A percentile compares a stretch with the other conserved stretches of the same genome.
Evolutionary conservation across 2,329 filamentous ascomycete genomes (phyloP).

Genomic region (Sclerotiophoma versabilis): DNA sequence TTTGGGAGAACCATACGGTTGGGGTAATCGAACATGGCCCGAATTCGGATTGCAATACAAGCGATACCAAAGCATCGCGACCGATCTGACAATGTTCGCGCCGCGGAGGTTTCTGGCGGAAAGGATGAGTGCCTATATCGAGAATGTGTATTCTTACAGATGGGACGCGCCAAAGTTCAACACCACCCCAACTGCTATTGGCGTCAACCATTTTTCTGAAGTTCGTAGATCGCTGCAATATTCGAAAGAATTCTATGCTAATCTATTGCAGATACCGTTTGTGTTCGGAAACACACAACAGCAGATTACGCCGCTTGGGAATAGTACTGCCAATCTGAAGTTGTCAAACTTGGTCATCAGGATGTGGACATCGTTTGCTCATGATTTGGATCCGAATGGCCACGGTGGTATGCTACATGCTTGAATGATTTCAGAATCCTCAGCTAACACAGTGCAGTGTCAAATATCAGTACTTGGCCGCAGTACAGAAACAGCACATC

Average conservation of each 20-base stretch:
- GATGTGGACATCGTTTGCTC: conserved; percentile 43
- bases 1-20: conserved; percentile 53
- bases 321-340: conserved; percentile 27
- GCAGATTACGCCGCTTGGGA: conserved; percentile 36
- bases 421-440: background rate
- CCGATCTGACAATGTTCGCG: conserved; percentile 40
- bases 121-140: conserved; percentile 30
- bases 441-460: conserved; percentile 16
- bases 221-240: conserved; percentile 5
- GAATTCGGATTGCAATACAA: conserved; percentile 39
- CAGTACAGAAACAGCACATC: conserved; percentile 26
- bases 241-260: background rate
- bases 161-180: conserved; percentile 45
- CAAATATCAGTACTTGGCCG: conserved; percentile 25
- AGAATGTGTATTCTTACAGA: conserved; percentile 37
- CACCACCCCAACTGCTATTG: conserved; percentile 34
- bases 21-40: conserved; percentile 41
- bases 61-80: conserved; percentile 38
- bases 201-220: conserved; percentile 42
- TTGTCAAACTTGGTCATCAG: conserved; percentile 36
- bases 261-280: conserved; percentile 34
- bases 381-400: conserved; percentile 39
- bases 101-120: conserved; percentile 34
- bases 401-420: conserved; percentile 28
- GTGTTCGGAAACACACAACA: conserved; percentile 40